A percentile compares a stretch with the other conserved stretches of the same genome.
Conservation (phyloP, 192 early-diverging fungal species). For the Ambispora gerdemannii region DNA sequence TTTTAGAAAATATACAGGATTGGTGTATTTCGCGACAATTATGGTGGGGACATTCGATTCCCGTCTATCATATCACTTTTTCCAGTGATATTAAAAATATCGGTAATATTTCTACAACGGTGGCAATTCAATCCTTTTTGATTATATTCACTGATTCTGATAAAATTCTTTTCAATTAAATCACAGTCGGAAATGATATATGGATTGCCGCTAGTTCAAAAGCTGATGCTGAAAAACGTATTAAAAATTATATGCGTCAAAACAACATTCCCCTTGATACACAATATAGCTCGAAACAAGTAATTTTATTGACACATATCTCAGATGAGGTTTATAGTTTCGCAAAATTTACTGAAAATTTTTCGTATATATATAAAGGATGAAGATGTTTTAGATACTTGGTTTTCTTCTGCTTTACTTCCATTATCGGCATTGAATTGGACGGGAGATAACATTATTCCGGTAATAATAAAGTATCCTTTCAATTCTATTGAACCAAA, state of each 20-base stretch:
- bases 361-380: constrained; percentile 66
- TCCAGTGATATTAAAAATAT: constrained; percentile 29
- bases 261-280: constrained; percentile 40
- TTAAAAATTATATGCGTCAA: constrained; percentile 45
- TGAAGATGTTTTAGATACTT: constrained; percentile 94
- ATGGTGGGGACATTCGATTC: constrained; percentile 98
- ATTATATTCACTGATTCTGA: not conserved
- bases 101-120: constrained; percentile 10
- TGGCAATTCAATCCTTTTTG: not conserved
- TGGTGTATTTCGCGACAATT: constrained; percentile 98
- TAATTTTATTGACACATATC: constrained; percentile 24
- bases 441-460: constrained; percentile 37
- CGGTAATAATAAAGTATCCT: constrained; percentile 26
- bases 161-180: not conserved
- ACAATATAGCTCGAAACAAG: constrained; percentile 32
- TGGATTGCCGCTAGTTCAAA: constrained; percentile 68
- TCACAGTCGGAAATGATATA: constrained; percentile 44
- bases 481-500: not conserved
- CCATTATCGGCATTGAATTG: constrained; percentile 72
- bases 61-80: constrained; percentile 76
- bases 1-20: constrained; percentile 72
- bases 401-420: constrained; percentile 94
- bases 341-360: not conserved
- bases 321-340: constrained; percentile 29
- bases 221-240: constrained; percentile 56